These are phyloP conservation scores for Globisporangium polare DNA, from an alignment of 352 stramenopile genomes.

Conservation along the genomic window DNA sequence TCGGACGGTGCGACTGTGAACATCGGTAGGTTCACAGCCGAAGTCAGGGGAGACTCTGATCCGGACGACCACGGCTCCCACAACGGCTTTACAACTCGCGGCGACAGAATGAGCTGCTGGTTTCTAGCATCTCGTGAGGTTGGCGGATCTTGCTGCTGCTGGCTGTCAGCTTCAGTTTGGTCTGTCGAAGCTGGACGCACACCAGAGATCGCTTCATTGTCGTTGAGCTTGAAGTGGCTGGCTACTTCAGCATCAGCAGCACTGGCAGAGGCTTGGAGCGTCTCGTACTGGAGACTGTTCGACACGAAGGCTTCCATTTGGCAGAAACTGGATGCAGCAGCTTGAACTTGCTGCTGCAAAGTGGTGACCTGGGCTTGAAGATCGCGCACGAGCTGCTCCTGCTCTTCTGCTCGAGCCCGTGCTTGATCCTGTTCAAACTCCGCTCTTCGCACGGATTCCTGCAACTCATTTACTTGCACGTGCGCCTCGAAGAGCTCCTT, in stretches of 20 bases:
- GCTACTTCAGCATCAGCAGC: neutral
- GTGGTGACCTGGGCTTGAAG: slow-evolving; percentile 34
- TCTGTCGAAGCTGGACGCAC: neutral
- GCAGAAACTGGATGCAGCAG: neutral
- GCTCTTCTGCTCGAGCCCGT: slow-evolving; percentile 29
- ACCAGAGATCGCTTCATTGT: neutral
- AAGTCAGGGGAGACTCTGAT: slow-evolving; percentile 30
- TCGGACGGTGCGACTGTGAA: slow-evolving; percentile 12
- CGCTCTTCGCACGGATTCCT: slow-evolving; percentile 38
- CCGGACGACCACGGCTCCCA: slow-evolving; percentile 45
- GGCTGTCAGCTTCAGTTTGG: neutral
- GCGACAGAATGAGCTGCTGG: slow-evolving; percentile 21
- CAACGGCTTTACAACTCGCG: slow-evolving; percentile 30
- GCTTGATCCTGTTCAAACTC: slow-evolving; percentile 33
- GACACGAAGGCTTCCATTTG: neutral
- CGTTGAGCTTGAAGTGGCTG: neutral
- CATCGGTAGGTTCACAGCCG: slow-evolving; percentile 29
- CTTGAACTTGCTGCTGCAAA: slow-evolving; percentile 13
- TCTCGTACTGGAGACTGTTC: neutral
- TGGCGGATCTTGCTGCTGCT: neutral
- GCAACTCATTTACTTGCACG: slow-evolving; percentile 36
- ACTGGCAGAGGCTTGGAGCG: neutral
- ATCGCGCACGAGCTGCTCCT: slow-evolving; percentile 39
- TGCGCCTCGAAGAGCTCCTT: slow-evolving; percentile 44
- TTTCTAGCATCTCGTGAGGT: neutral